Evolutionary conservation across 83 land plant species (phyloP), one percentile per base, ranked within the genome.

Genomic region (Isoetes engelmannii): DNA sequence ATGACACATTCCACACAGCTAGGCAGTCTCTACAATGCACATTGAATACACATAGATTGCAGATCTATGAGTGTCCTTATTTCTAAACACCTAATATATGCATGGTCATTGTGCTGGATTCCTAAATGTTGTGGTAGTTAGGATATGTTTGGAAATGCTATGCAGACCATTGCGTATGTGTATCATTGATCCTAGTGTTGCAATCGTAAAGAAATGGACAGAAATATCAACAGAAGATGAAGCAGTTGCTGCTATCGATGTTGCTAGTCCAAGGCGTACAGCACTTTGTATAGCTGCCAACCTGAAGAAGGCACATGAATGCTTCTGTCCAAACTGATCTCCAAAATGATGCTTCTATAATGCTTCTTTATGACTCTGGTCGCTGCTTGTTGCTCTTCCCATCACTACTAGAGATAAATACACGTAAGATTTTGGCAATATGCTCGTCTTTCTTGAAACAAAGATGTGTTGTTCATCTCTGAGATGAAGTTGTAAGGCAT

Each of bases 231-330:
- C 90, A 7, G n/a, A 7, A 21, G 86, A 92, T 49, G 97, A 89
- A 43, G 83, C 83, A 19, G 75, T 71, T 47, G 77, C 62, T 37
- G 90, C 88, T n/a, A 81, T 92, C 48, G 94, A 92, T 57, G 70
- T 89, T 65, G 82, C 86, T 12, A 75, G 94, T 74, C 77, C 81
- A 61, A 61, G 65, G 57, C 93, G 97, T 19, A 89, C 94, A n/a
- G 94, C 97, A 41, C 64, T 92, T 58, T 89, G 90, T 71, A 88
- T 92, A 93, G 97, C 97, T 37, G 92, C 94, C 70, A 76, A 88
- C 58, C 68, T 89, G 9, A 92, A 92, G 80, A 92, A 89, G 76
- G 87, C 88, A 65, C 88, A 82, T 80, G 93, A 92, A 28, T 28
- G 37, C 37, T 28, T 28, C 1, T 28, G 0, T 28, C n/a, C n/a